Conservation (phyloP, 2,329 filamentous ascomycete genomes). For the Lachnum nothofagi region DNA sequence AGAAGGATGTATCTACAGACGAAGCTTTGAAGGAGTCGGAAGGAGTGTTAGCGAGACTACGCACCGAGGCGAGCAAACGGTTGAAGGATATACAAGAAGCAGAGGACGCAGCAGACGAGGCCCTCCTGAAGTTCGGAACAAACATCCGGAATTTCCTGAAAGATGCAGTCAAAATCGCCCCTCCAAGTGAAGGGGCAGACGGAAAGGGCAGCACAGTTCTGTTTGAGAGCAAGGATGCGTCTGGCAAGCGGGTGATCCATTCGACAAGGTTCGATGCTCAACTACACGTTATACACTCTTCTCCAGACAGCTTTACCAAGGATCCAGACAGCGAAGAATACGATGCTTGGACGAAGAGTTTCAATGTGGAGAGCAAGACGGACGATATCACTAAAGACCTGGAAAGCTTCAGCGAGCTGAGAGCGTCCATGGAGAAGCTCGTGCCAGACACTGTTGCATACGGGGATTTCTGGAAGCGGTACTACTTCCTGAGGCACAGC, state of each 20-base stretch:
- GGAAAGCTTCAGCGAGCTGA: slow-evolving; percentile 78
- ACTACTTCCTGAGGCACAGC: slow-evolving; percentile 89
- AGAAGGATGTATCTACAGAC: slow-evolving; percentile 42
- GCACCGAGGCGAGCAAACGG: slow-evolving; percentile 71
- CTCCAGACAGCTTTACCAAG: slow-evolving; percentile 72
- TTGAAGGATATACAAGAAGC: slow-evolving; percentile 85
- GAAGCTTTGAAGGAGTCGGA: slow-evolving; percentile 47
- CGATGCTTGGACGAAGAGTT: slow-evolving; percentile 64
- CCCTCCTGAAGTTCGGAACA: slow-evolving; percentile 81
- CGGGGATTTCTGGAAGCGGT: slow-evolving; percentile 83
- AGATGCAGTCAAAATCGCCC: slow-evolving; percentile 83
- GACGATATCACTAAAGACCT: slow-evolving; percentile 75
- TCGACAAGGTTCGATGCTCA: slow-evolving; percentile 92
- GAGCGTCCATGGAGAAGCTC: slow-evolving; percentile 86
- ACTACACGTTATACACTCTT: slow-evolving; percentile 89
- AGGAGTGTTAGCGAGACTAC: slow-evolving; percentile 70
- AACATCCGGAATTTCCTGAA: slow-evolving; percentile 85
- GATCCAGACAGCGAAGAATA: slow-evolving; percentile 75
- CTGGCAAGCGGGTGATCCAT: slow-evolving; percentile 89
- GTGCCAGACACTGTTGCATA: slow-evolving; percentile 94
- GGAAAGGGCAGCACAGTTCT: slow-evolving; percentile 59
- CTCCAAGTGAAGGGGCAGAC: slow-evolving; percentile 53
- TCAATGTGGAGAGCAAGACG: slow-evolving; percentile 80
- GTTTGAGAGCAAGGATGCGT: slow-evolving; percentile 89
- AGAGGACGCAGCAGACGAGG: slow-evolving; percentile 94